phyloP scores from a whole-genome alignment of 1,284 basidiomycete species.

The Salmacisia buchloeana region DNA sequence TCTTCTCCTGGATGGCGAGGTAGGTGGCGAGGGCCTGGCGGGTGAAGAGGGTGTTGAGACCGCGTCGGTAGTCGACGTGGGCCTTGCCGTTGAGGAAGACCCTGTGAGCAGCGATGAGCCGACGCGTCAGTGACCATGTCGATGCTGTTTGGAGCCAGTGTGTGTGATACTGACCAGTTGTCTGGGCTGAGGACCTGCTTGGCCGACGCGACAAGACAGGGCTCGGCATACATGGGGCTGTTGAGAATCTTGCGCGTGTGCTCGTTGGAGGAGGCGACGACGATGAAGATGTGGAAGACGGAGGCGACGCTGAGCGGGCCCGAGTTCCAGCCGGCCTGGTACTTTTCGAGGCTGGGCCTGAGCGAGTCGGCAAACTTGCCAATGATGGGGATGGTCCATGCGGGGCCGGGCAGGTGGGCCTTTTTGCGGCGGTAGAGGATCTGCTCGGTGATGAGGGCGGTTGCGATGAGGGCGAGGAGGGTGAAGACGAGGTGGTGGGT shows the following conservation, averaged over 20 bases:
- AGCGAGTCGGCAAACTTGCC: conserved; percentile 50
- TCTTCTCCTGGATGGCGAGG: conserved; percentile 75
- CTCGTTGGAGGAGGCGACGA: conserved; percentile 47
- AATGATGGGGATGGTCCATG: conserved; percentile 49
- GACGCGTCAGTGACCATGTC: conserved; percentile 10
- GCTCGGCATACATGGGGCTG: conserved; percentile 53
- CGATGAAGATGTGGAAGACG: conserved; percentile 51
- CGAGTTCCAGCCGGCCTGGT: conserved; percentile 47
- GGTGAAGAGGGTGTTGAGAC: conserved; percentile 87
- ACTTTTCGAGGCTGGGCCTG: conserved; percentile 46
- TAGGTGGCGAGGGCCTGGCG: conserved; percentile 89
- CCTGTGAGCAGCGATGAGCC: conserved; percentile 55
- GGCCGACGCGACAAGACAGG: conserved; percentile 87
- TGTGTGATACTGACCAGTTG: conserved; percentile 69
- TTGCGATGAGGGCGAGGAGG: conserved; percentile 32
- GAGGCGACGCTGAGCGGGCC: conserved; percentile 48
- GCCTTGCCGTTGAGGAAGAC: conserved; percentile 92
- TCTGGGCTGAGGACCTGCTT: conserved; percentile 79
- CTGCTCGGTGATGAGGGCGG: conserved; percentile 37
- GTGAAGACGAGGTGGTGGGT: conserved; percentile 26
- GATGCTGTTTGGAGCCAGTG: neutral
- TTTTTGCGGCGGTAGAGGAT: conserved; percentile 41
- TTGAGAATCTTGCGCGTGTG: conserved; percentile 49
- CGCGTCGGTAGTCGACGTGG: conserved; percentile 89
- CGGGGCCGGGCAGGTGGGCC: conserved; percentile 40